A percentile compares a stretch with the other conserved stretches of the same genome.
These are phyloP conservation scores for Peniophora sp. DNA, from an alignment of 1,284 basidiomycete genomes.

Conservation along the genomic window DNA sequence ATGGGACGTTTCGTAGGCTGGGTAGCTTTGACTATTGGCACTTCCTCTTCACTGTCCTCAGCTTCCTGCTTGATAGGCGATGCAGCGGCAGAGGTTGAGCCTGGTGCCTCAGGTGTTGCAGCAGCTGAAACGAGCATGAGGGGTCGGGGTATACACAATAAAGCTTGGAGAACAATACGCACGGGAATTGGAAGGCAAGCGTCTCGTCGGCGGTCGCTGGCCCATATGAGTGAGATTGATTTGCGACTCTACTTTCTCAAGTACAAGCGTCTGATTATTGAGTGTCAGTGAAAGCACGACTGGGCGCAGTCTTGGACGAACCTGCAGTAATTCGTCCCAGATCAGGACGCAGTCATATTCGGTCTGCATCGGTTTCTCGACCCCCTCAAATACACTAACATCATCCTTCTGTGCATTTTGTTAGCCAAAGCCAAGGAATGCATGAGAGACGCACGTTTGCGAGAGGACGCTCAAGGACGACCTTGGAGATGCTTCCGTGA, in stretches of 20 bases:
- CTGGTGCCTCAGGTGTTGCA: not conserved
- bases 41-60: no score
- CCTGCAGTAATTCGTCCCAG: conserved; percentile 63
- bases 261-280: conserved; percentile 46
- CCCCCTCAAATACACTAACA: conserved; percentile 48
- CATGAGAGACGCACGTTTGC: conserved; percentile 35
- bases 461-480: conserved; percentile 56
- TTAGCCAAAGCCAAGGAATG: no score
- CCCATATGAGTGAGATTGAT: conserved; percentile 46
- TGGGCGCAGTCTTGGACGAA: conserved; percentile 22
- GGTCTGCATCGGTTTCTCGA: conserved; percentile 41
- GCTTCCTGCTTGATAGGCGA: not conserved
- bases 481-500: conserved; percentile 32
- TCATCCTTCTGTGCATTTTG: conserved; percentile 30
- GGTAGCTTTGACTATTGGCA: no score
- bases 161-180: conserved; percentile 27
- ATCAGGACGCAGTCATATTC: conserved; percentile 70
- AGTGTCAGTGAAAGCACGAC: not conserved
- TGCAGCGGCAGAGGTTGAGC: not conserved
- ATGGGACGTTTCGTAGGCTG: no score
- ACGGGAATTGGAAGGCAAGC: conserved; percentile 29
- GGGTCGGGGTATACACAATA: conserved; percentile 5
- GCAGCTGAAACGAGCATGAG: conserved; percentile 5
- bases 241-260: conserved; percentile 68
- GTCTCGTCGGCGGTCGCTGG: conserved; percentile 25